Evolutionary conservation across 495 filamentous ascomycete genomes (phyloP).

Genomic region (Cercophora newfieldiana): DNA sequence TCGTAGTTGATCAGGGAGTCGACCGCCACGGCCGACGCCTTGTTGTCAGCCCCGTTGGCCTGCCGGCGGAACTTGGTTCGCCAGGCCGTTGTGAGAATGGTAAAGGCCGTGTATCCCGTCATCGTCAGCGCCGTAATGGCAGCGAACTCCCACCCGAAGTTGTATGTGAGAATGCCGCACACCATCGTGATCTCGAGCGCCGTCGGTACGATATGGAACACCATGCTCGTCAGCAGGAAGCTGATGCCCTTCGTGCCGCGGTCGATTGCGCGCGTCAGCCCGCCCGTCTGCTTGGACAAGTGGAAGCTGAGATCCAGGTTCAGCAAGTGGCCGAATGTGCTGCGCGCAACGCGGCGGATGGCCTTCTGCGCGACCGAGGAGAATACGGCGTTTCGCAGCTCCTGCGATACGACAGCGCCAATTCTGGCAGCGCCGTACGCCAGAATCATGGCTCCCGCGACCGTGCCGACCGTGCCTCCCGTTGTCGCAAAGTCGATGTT

Average conservation of each 20-base stretch:
- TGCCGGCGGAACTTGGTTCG: constrained; percentile 92
- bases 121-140: constrained; percentile 89
- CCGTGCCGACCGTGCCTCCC: constrained; percentile 82
- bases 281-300: constrained; percentile 88
- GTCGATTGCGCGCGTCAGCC: constrained; percentile 91
- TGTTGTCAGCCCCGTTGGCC: constrained; percentile 95
- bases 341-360: constrained; percentile 84
- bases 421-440: constrained; percentile 89
- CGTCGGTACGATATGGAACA: constrained; percentile 94
- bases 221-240: constrained; percentile 95
- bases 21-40: constrained; percentile 90
- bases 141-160: constrained; percentile 89
- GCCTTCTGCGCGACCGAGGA: constrained; percentile 96
- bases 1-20: constrained; percentile 98
- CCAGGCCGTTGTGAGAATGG: constrained; percentile 93
- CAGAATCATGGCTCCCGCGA: constrained; percentile 88
- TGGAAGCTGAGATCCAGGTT: constrained; percentile 92
- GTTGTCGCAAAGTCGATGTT: constrained; percentile 85
- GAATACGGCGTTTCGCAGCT: constrained; percentile 92
- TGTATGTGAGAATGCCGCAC: constrained; percentile 90
- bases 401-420: constrained; percentile 82
- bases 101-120: constrained; percentile 91
- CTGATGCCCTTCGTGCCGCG: constrained; percentile 97
- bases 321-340: constrained; percentile 89
- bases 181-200: constrained; percentile 93